These are phyloP conservation scores for Mycothermus thermophilus DNA, from an alignment of 495 filamentous ascomycete genomes.

Conservation along the genomic window DNA sequence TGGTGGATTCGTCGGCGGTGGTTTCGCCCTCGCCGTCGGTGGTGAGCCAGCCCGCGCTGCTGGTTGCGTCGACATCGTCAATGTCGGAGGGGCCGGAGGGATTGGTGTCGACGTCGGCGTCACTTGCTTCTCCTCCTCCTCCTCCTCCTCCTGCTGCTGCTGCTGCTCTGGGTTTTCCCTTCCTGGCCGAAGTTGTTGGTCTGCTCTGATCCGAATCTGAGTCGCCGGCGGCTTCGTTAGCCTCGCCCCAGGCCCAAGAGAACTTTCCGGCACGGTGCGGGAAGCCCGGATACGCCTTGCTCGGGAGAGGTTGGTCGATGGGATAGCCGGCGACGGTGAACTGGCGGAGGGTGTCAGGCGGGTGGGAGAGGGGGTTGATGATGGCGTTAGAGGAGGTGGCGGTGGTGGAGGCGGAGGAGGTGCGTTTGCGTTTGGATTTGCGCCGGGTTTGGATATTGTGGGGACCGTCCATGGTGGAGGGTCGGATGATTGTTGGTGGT, in stretches of 20 bases:
- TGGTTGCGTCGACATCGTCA: conserved; percentile 2
- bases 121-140: conserved; percentile 2
- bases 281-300: conserved; percentile 22
- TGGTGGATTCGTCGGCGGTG: not conserved
- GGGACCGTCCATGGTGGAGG: not conserved
- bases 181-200: not conserved
- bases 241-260: no score
- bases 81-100: not conserved
- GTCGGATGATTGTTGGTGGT: no score
- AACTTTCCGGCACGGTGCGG: conserved; percentile 32
- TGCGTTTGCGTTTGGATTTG: conserved; percentile 16
- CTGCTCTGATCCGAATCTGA: not conserved
- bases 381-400: conserved; percentile 16
- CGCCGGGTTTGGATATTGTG: not conserved
- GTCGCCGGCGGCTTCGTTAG: no score
- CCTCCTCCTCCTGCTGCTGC: conserved; percentile 1
- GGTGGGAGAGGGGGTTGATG: conserved; percentile 36
- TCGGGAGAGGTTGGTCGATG: conserved; percentile 22
- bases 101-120: not conserved
- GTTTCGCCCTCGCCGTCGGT: conserved; percentile 1
- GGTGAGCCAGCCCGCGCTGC: no score
- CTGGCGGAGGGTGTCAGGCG: conserved; percentile 26
- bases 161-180: not conserved
- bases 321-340: conserved; percentile 26
- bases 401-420: not conserved